Evolutionary conservation across 2,329 filamentous ascomycete genomes (phyloP), one percentile per base, ranked within the genome.

Genomic region (Scolecobasidium constrictum): DNA sequence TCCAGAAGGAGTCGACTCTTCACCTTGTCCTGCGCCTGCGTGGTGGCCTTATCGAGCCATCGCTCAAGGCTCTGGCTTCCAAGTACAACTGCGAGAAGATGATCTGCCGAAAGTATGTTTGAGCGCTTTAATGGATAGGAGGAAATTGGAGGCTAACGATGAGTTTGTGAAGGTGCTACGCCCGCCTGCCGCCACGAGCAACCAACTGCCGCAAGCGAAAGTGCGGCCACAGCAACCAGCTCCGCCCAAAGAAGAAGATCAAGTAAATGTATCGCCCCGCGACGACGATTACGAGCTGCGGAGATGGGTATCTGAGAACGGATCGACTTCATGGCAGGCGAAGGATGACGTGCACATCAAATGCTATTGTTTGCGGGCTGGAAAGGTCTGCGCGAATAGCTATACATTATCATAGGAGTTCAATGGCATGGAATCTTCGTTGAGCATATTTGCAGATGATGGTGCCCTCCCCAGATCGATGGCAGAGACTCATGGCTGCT

Each of bases 71-170:
- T 57, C 82, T 96, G 53, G 90, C 90, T 65, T 88, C 83, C 77
- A 95, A 95, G 80, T 96, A 93, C 81, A 96, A 98, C 83, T 96
- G 90, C 84, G 92, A 96, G 58, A 95, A 95, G 83, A 90, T 90
- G 83, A 94, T 96, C 73, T 96, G 92, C 86, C 90, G 92, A 78
- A 96, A 98, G 85, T 98, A 28, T 34, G 33, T 22, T n/a, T n/a
- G n/a, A n/a, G n/a, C n/a, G n/a, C n/a, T n/a, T n/a, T n/a, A n/a
- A 40, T 35, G n/a, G 7, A 41, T 17, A 17, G 7, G 15, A 11
- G n/a, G 11, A 5, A 15, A 5, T 26, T 38, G n/a, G 31, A 16
- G 16, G 26, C 11, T 16, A 9, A 13, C 11, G 26, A 35, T 12
- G n/a, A 4, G 16, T 7, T 7, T 3, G 9, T 7, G 11, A 9